A percentile compares a stretch with the other conserved stretches of the same genome.
These are phyloP conservation scores for Lablab purpureus DNA, from an alignment of 306 rosid species.

Conservation along the genomic window DNA sequence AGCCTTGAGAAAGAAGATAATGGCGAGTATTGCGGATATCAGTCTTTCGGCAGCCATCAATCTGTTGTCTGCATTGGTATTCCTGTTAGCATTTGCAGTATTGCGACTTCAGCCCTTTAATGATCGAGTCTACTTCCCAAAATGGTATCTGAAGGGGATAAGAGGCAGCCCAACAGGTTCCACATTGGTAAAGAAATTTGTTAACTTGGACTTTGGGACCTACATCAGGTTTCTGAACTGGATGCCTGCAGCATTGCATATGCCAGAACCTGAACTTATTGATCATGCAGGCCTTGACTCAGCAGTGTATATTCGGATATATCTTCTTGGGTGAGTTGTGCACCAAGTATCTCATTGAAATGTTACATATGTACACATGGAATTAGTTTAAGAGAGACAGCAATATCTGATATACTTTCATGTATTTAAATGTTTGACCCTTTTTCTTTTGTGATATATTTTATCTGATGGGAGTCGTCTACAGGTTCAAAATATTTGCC, in stretches of 20 bases:
- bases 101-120: slow-evolving; percentile 85
- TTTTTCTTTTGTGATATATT: slow-evolving; percentile 10
- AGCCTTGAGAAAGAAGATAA: slow-evolving; percentile 47
- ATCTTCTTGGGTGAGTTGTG: slow-evolving; percentile 77
- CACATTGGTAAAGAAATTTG: slow-evolving; percentile 56
- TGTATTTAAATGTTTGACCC: slow-evolving; percentile 19
- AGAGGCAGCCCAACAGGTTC: slow-evolving; percentile 75
- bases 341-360: neutral
- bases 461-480: slow-evolving; percentile 23
- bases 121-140: slow-evolving; percentile 89
- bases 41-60: slow-evolving; percentile 74
- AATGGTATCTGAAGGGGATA: slow-evolving; percentile 93
- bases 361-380: neutral
- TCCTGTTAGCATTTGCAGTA: slow-evolving; percentile 76
- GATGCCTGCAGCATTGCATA: slow-evolving; percentile 93
- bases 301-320: slow-evolving; percentile 82
- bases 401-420: neutral
- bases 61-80: slow-evolving; percentile 63
- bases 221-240: slow-evolving; percentile 80
- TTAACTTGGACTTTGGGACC: slow-evolving; percentile 68
- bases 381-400: neutral
- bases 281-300: slow-evolving; percentile 96
- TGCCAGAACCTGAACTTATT: slow-evolving; percentile 92
- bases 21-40: slow-evolving; percentile 81
- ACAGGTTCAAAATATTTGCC: slow-evolving; percentile 79